Evolutionary conservation across 768 basidiomycete species (phyloP).

Genomic region (Tylopilus vinaceipallidus): DNA sequence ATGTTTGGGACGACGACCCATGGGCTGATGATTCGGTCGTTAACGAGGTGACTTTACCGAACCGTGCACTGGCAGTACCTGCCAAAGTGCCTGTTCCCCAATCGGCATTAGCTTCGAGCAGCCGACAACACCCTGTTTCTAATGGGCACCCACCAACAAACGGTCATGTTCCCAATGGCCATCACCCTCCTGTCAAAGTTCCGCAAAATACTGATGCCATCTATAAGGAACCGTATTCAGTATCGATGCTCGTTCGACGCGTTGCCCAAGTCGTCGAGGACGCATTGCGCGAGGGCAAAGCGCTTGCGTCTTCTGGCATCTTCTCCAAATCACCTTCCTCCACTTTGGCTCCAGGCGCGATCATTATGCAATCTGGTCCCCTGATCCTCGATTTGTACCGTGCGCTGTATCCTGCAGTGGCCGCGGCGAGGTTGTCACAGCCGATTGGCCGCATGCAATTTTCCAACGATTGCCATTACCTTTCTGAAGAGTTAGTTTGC

Average conservation of each 20-base stretch:
- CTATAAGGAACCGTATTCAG: constrained; percentile 52
- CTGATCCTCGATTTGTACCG: constrained; percentile 76
- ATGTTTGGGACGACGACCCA: constrained; percentile 65
- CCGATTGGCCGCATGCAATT: constrained; percentile 66
- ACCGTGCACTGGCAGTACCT: constrained; percentile 28
- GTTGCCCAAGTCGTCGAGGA: constrained; percentile 58
- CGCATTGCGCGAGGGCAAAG: constrained; percentile 63
- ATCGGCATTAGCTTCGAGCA: constrained; percentile 53
- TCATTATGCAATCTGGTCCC: constrained; percentile 59
- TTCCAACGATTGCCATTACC: constrained; percentile 78
- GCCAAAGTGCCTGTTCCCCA: constrained; percentile 26
- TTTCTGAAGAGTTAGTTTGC: constrained; percentile 47
- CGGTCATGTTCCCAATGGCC: constrained; percentile 18
- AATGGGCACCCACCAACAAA: constrained; percentile 20
- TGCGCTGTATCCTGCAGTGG: constrained; percentile 71
- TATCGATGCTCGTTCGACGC: constrained; percentile 55
- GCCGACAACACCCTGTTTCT: constrained; percentile 44
- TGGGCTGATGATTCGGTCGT: constrained; percentile 52
- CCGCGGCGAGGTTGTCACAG: constrained; percentile 44
- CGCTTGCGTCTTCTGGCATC: constrained; percentile 56
- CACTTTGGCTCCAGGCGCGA: constrained; percentile 43
- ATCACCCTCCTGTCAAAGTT: constrained; percentile 16
- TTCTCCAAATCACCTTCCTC: constrained; percentile 38
- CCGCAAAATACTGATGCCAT: constrained; percentile 15
- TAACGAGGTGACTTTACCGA: constrained; percentile 26